Percentiles rank a stretch among this genome's conserved stretches.
Conservation (phyloP, 805 yeast species). For the Saccharomycopsis fermentans region DNA sequence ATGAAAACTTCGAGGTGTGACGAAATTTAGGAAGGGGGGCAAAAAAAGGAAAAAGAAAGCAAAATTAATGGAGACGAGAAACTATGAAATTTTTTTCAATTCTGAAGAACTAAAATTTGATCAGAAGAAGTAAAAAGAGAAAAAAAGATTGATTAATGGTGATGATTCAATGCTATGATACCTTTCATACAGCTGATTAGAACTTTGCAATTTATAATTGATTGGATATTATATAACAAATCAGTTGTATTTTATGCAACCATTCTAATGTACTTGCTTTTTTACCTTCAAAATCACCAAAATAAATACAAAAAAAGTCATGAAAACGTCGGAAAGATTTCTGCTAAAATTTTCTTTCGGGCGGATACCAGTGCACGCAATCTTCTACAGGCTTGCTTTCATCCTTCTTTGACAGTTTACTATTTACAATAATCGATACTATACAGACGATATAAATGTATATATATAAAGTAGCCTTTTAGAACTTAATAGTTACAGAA, state of each 20-base stretch:
- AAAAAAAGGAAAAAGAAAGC: background rate
- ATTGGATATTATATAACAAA: too few species aligned
- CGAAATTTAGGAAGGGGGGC: background rate
- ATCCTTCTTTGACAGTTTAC: background rate
- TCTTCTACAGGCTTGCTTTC: background rate
- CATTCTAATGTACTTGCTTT: background rate
- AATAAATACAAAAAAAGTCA: background rate
- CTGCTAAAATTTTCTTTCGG: background rate
- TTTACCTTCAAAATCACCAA: background rate
- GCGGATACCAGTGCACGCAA: background rate
- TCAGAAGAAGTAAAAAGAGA: background rate
- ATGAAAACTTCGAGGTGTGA: background rate
- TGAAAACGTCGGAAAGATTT: background rate
- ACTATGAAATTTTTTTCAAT: background rate
- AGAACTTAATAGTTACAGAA: too few species aligned
- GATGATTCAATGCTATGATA: background rate
- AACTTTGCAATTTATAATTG: background rate
- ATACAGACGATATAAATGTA: too few species aligned
- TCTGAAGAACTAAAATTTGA: background rate
- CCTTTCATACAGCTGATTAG: background rate
- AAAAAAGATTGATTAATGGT: background rate
- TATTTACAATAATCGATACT: background rate
- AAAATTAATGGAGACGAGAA: background rate
- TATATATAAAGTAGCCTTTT: too few species aligned
- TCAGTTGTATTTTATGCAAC: background rate